Percentiles rank a stretch among this genome's conserved stretches.
Evolutionary conservation across 805 yeast species (phyloP).

Genomic region (Nakazawaea populi): DNA sequence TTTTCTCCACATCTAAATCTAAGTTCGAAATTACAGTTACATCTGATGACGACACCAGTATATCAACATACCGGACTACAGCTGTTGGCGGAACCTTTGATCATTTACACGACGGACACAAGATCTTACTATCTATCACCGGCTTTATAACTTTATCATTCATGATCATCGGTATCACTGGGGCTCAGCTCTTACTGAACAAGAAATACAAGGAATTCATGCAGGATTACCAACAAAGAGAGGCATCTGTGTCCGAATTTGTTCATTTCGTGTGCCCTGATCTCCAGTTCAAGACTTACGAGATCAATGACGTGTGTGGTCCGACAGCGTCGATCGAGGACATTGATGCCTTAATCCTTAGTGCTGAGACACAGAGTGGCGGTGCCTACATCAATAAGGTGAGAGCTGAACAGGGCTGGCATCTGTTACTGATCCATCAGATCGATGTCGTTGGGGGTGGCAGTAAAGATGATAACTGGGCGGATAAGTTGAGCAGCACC

Average conservation of each 20-base stretch:
- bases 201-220: constrained; percentile 67
- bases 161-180: constrained; percentile 82
- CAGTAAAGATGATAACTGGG: constrained; percentile 37
- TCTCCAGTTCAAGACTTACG: constrained; percentile 43
- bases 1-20: constrained; percentile 1
- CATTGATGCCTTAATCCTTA: constrained; percentile 76
- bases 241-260: constrained; percentile 40
- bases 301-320: constrained; percentile 85
- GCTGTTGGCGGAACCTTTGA: constrained; percentile 98
- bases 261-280: constrained; percentile 40
- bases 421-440: constrained; percentile 41
- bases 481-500: constrained; percentile 82
- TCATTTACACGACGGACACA: constrained; percentile 94
- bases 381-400: constrained; percentile 65
- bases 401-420: constrained; percentile 53
- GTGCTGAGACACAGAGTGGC: constrained; percentile 74
- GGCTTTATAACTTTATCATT: constrained; percentile 48
- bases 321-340: constrained; percentile 77
- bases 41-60: neutral
- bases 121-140: constrained; percentile 70
- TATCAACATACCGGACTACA: constrained; percentile 24
- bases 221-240: constrained; percentile 52
- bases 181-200: constrained; percentile 60
- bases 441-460: constrained; percentile 67
- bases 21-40: neutral